Evolutionary conservation across 441 rosid genomes (phyloP).

Genomic region (Kokia cookei): DNA sequence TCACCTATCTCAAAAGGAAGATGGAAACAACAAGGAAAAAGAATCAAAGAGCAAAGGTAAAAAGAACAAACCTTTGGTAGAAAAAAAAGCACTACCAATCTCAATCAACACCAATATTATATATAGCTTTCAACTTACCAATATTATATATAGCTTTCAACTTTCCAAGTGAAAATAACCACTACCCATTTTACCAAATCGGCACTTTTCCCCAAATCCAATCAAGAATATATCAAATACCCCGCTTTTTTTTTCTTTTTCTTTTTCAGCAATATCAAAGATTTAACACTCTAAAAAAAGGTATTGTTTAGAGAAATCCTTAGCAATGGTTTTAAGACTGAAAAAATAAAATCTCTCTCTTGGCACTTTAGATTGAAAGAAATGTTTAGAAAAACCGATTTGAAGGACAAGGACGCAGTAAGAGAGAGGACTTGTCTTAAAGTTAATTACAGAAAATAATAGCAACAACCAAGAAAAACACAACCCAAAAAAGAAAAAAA

Average conservation of each 20-base stretch:
- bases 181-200: neutral
- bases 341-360: neutral
- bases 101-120: conserved; percentile 1
- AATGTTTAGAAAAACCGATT: neutral
- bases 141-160: neutral
- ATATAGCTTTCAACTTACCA: conserved; percentile 1
- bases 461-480: neutral
- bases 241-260: too few relatives aligned
- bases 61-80: neutral
- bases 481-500: neutral
- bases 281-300: neutral
- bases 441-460: neutral
- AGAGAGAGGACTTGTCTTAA: neutral
- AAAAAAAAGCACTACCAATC: neutral
- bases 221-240: neutral
- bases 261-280: neutral
- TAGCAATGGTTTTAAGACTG: neutral
- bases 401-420: neutral
- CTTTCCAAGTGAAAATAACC: conserved; percentile 5
- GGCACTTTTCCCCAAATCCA: neutral
- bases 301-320: neutral
- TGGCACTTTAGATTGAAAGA: neutral
- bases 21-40: neutral
- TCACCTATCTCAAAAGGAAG: neutral
- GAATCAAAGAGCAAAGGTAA: neutral